These are phyloP conservation scores for Fusarium annulatum DNA, from an alignment of 2,329 filamentous ascomycete species.

Conservation along the genomic window DNA sequence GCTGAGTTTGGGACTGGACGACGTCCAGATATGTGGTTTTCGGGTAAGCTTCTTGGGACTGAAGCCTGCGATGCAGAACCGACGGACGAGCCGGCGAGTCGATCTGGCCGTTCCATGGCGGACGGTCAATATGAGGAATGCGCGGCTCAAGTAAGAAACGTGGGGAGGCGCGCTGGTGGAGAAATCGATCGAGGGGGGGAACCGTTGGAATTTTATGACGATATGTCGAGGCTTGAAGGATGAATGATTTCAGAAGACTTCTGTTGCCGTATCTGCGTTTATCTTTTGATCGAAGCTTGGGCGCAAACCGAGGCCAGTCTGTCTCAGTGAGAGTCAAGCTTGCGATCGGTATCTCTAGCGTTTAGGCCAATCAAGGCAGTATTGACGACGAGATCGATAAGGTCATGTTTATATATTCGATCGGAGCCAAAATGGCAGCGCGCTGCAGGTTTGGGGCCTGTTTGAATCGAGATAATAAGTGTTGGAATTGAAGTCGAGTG, in stretches of 20 bases:
- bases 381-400: constrained; percentile 44
- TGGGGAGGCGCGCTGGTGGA: constrained; percentile 34
- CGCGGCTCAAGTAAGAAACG: constrained; percentile 35
- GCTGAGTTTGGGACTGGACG: constrained; percentile 54
- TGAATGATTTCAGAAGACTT: constrained; percentile 48
- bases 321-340: constrained; percentile 40
- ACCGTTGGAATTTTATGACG: constrained; percentile 35
- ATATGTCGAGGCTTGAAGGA: constrained; percentile 37
- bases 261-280: constrained; percentile 39
- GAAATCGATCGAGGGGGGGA: constrained; percentile 36
- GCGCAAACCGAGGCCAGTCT: constrained; percentile 33
- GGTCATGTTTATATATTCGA: constrained; percentile 47
- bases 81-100: constrained; percentile 43
- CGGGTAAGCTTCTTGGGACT: constrained; percentile 52
- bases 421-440: constrained; percentile 40
- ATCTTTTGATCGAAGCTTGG: constrained; percentile 38
- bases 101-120: constrained; percentile 52
- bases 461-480: constrained; percentile 5
- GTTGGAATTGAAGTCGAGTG: constrained; percentile 6
- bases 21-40: constrained; percentile 54
- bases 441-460: constrained; percentile 29
- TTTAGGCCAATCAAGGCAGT: constrained; percentile 49
- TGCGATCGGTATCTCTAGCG: constrained; percentile 23
- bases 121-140: constrained; percentile 29
- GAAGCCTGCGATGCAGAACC: constrained; percentile 42